Conservation (phyloP, 2,329 filamentous ascomycete species). For the Dissoconium aciculare region DNA sequence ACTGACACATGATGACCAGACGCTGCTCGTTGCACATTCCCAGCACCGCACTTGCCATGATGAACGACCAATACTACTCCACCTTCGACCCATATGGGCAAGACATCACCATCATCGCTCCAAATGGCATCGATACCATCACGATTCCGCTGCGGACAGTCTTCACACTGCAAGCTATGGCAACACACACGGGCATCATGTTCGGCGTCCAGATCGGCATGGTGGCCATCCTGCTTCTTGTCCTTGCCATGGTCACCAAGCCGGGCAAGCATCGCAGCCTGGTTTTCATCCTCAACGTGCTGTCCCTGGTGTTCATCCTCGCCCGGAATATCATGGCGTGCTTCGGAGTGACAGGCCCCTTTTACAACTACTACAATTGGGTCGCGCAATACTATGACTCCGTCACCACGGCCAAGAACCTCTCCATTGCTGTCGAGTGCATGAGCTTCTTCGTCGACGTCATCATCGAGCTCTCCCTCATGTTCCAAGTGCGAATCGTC, state of each 20-base stretch:
- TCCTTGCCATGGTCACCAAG: slow-evolving; percentile 53
- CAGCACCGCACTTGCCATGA: no score
- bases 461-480: slow-evolving; percentile 43
- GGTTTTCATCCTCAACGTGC: slow-evolving; percentile 51
- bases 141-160: slow-evolving; percentile 30
- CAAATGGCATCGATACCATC: slow-evolving; percentile 31
- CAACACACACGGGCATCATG: slow-evolving; percentile 39
- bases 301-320: slow-evolving; percentile 45
- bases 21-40: no score
- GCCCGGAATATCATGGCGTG: slow-evolving; percentile 44
- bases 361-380: slow-evolving; percentile 36
- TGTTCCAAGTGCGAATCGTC: slow-evolving; percentile 49
- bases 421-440: slow-evolving; percentile 34
- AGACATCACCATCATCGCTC: slow-evolving; percentile 31
- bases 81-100: slow-evolving; percentile 40
- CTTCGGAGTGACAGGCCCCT: slow-evolving; percentile 46
- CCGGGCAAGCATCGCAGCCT: slow-evolving; percentile 47
- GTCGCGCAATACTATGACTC: slow-evolving; percentile 15
- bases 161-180: slow-evolving; percentile 33
- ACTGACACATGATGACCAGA: no score
- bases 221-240: slow-evolving; percentile 47
- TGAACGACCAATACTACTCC: slow-evolving; percentile 8
- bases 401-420: slow-evolving; percentile 6
- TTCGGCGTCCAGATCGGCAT: slow-evolving; percentile 59
- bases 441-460: slow-evolving; percentile 39